Evolutionary conservation across 345 rosid species (phyloP), one percentile per base, ranked within the genome.

Genomic region (Populus deltoides): DNA sequence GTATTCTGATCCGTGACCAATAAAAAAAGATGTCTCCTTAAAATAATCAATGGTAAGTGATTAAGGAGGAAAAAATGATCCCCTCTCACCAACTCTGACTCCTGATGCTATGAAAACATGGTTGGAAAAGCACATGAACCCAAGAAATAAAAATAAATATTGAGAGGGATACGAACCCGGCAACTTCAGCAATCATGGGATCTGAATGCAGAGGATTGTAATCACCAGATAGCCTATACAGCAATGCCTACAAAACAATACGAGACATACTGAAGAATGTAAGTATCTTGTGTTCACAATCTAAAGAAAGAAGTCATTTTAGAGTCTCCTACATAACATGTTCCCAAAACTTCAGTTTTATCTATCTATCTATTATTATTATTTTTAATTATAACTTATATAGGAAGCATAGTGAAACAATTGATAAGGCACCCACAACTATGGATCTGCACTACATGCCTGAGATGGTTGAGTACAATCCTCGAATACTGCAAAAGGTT

Each of bases 181-280:
- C 97, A 77, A 75, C 83, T 85, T 82, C 81, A n/a, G 97, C 97
- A 74, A 92, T 1, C 80, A 68, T 68, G 70, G 97, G 97, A 86
- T 96, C 99, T 24, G 98, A 90, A 86, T 92, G 99, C 77, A 96
- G 81, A 82, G 97, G 99, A 84, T 96, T 93, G 74, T 93, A 93
- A 78, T 96, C 98, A 80, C 99, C 99, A 59, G 98, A 93, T 74
- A 93, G 81, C 88, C 98, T 87, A 78, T 96, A 96, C 74, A 96
- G 82, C 81, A 96, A 86, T 57, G 99, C 99, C 99, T 96, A 89
- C 87, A 74, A 71, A 80, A 73, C 68, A 68, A 4, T 25, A 35
- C 27, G 39, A 25, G 15, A 3, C 70, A 80, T 13, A 15, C 51
- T 47, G 51, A 47, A 47, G 51, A 43, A 72, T 59, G 76, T 65